Conservation (phyloP, 257 asterid species). For the Thymus quinquecostatus region DNA sequence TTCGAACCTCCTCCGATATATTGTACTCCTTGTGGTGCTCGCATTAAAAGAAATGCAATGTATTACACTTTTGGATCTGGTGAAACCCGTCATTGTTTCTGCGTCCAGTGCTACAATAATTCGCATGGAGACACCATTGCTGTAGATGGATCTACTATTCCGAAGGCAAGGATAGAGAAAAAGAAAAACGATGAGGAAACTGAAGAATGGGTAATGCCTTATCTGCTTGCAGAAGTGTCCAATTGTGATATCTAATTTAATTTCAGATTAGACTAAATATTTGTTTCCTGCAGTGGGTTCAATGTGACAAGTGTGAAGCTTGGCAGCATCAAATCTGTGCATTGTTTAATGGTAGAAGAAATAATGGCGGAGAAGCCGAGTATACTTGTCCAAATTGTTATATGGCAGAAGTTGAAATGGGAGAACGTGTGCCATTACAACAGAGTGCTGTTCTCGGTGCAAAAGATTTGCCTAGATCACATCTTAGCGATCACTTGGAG, state of each 20-base stretch:
- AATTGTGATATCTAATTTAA: conserved; percentile 2
- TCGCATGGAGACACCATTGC: conserved; percentile 84
- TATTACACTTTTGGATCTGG: conserved; percentile 90
- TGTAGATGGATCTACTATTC: conserved; percentile 70
- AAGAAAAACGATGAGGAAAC: conserved; percentile 92
- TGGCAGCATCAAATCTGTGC: conserved; percentile 99
- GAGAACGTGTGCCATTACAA: conserved; percentile 86
- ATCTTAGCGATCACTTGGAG: conserved; percentile 94
- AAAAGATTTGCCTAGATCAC: conserved; percentile 89
- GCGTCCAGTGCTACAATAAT: conserved; percentile 87
- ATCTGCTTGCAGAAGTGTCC: conserved; percentile 20
- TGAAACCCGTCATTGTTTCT: conserved; percentile 87
- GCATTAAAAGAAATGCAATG: conserved; percentile 90
- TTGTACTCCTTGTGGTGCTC: conserved; percentile 94
- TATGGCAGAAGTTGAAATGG: conserved; percentile 81
- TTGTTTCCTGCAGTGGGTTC: conserved; percentile 90
- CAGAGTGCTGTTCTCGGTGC: conserved; percentile 99
- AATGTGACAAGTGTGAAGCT: conserved; percentile 98
- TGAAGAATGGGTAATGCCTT: conserved; percentile 90
- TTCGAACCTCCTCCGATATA: conserved; percentile 98
- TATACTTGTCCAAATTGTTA: conserved; percentile 99
- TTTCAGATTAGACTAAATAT: conserved; percentile 30
- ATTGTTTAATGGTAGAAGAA: conserved; percentile 94
- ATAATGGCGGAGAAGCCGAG: conserved; percentile 98
- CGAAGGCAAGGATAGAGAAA: conserved; percentile 85